Evolutionary conservation across 2,329 filamentous ascomycete species (phyloP).

Genomic region (Calonectria pauciramosa): DNA sequence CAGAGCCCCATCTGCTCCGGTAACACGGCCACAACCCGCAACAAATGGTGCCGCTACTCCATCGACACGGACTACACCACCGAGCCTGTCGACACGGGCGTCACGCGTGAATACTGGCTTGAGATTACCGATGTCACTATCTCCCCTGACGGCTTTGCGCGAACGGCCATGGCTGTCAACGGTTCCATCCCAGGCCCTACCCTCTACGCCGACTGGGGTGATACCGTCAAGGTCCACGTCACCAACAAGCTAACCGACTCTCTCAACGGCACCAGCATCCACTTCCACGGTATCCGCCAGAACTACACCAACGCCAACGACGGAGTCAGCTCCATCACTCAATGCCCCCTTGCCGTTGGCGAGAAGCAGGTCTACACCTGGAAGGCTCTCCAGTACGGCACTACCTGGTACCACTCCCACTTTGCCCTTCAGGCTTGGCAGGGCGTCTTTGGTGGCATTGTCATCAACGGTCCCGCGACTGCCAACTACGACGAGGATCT

Average conservation of each 20-base stretch:
- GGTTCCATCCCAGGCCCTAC: slow-evolving; percentile 71
- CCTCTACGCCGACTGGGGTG: slow-evolving; percentile 67
- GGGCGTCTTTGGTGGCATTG: slow-evolving; percentile 71
- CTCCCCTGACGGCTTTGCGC: slow-evolving; percentile 61
- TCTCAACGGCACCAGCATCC: slow-evolving; percentile 71
- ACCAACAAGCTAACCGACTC: slow-evolving; percentile 58
- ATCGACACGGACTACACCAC: slow-evolving; percentile 62
- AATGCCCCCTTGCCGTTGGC: slow-evolving; percentile 66
- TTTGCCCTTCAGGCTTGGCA: slow-evolving; percentile 63
- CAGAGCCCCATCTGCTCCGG: slow-evolving; percentile 13
- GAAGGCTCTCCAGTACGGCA: slow-evolving; percentile 67
- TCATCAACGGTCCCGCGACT: slow-evolving; percentile 72
- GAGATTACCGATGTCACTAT: slow-evolving; percentile 55
- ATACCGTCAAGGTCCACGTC: slow-evolving; percentile 66
- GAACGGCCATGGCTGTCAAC: slow-evolving; percentile 64
- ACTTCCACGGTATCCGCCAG: slow-evolving; percentile 75
- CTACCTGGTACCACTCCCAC: slow-evolving; percentile 74
- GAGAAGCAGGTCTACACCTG: slow-evolving; percentile 69
- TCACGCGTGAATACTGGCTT: slow-evolving; percentile 64
- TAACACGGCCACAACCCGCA: slow-evolving; percentile 48
- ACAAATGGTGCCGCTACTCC: slow-evolving; percentile 62
- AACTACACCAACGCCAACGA: slow-evolving; percentile 67
- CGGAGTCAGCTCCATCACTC: slow-evolving; percentile 65
- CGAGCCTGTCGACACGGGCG: slow-evolving; percentile 60
- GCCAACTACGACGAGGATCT: slow-evolving; percentile 74